A percentile compares a stretch with the other conserved stretches of the same genome.
Evolutionary conservation across 352 stramenopile species (phyloP).

Genomic region (Detonula confervacea): DNA sequence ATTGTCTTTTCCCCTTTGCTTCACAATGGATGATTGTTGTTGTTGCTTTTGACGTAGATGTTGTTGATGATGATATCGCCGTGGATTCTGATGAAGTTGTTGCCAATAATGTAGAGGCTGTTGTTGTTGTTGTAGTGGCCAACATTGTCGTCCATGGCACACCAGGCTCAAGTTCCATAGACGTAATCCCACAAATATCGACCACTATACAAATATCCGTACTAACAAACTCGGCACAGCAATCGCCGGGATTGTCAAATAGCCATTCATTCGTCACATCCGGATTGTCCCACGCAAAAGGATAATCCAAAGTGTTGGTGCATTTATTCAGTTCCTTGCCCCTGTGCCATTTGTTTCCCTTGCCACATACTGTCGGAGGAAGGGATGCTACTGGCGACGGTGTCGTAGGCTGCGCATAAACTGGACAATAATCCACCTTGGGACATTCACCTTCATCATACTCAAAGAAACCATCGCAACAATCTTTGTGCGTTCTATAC

Average conservation of each 20-base stretch:
- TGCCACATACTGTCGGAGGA: background rate
- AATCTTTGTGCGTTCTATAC: background rate
- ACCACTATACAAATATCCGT: background rate
- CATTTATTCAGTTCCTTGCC: conserved; percentile 1
- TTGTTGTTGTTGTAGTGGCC: too few species aligned
- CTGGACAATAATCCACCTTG: background rate
- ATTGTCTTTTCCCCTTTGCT: background rate
- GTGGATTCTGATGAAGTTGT: too few species aligned
- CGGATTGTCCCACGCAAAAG: conserved; percentile 18
- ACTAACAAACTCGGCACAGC: conserved; percentile 1
- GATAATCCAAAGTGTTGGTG: conserved; percentile 18
- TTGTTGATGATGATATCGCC: background rate
- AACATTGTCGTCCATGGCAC: background rate
- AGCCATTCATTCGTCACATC: background rate
- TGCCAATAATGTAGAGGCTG: too few species aligned
- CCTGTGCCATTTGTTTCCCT: conserved; percentile 8
- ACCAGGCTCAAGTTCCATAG: background rate
- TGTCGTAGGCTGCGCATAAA: background rate
- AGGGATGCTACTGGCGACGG: background rate
- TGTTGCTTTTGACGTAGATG: background rate
- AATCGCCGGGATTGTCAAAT: conserved; percentile 19
- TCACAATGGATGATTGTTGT: too few species aligned
- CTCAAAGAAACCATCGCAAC: background rate
- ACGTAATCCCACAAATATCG: background rate
- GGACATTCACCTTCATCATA: background rate